Conservation (phyloP, 2,329 filamentous ascomycete genomes). For the Cercospora nicotianae region DNA sequence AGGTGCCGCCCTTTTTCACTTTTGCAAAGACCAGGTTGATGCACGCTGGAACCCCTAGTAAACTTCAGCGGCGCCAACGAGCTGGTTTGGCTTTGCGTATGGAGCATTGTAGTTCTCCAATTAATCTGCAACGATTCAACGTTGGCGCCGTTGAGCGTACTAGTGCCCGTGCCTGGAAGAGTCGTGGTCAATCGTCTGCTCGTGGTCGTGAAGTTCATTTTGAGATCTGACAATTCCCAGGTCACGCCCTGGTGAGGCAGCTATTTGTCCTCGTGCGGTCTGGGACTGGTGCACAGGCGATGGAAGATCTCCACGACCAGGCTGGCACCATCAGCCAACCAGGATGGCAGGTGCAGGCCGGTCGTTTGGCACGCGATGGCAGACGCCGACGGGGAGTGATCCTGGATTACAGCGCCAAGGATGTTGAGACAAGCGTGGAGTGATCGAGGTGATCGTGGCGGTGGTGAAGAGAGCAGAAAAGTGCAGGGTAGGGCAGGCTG, state of each 20-base stretch:
- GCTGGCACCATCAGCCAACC: not conserved
- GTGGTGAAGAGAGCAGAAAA: not conserved
- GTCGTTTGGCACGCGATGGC: not conserved
- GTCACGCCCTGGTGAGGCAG: not conserved
- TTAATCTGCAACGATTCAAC: not conserved
- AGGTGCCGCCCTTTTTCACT: not conserved
- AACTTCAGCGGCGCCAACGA: not conserved
- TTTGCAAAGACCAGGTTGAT: not conserved
- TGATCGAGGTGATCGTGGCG: constrained; percentile 1
- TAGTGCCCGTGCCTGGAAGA: not conserved
- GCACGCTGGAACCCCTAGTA: not conserved
- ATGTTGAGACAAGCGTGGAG: constrained; percentile 14
- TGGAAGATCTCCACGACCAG: constrained; percentile 7
- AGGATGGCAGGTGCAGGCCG: not conserved
- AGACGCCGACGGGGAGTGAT: not conserved
- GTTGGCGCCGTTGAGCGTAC: not conserved
- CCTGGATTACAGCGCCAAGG: not conserved
- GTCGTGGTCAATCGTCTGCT: not conserved
- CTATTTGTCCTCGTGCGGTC: not conserved
- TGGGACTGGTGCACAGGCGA: constrained; percentile 2
- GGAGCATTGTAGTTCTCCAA: not conserved
- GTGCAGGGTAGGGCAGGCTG: not conserved
- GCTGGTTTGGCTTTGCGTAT: not conserved
- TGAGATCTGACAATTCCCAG: not conserved
- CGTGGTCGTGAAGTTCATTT: constrained; percentile 7